phyloP scores from a whole-genome alignment of 2,329 filamentous ascomycete species.

The Trichoderma oligosporum region DNA sequence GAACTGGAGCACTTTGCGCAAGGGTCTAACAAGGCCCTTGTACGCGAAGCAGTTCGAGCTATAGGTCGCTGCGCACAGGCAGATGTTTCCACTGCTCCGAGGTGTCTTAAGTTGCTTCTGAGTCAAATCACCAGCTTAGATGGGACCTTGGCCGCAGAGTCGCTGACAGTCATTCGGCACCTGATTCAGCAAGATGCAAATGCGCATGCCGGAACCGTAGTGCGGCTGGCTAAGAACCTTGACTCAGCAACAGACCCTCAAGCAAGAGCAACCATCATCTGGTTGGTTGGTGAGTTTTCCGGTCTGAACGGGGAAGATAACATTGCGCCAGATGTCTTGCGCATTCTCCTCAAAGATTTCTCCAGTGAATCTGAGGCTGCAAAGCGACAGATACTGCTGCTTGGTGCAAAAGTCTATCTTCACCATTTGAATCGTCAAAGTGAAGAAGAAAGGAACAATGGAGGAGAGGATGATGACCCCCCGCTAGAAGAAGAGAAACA shows the following conservation, averaged over 20 bases:
- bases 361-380: conserved; percentile 77
- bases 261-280: conserved; percentile 90
- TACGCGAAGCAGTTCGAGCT: conserved; percentile 84
- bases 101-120: conserved; percentile 79
- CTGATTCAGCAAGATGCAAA: conserved; percentile 87
- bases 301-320: conserved; percentile 77
- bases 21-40: conserved; percentile 67
- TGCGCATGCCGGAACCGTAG: conserved; percentile 77
- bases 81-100: conserved; percentile 63
- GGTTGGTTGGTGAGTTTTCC: conserved; percentile 93
- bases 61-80: conserved; percentile 90
- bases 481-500: conserved; percentile 45
- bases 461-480: conserved; percentile 32
- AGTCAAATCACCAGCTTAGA: conserved; percentile 86
- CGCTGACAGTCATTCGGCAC: conserved; percentile 89
- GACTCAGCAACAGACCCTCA: conserved; percentile 84
- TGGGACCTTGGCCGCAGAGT: conserved; percentile 83
- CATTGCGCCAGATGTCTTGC: conserved; percentile 86
- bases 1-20: conserved; percentile 92
- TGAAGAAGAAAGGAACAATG: conserved; percentile 38
- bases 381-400: conserved; percentile 84
- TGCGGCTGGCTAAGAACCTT: conserved; percentile 84
- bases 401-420: conserved; percentile 95
- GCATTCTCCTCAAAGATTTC: conserved; percentile 84
- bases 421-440: conserved; percentile 72